A percentile compares a stretch with the other conserved stretches of the same genome.
These are phyloP conservation scores for Russula foetens DNA, from an alignment of 768 basidiomycete species.

Conservation along the genomic window DNA sequence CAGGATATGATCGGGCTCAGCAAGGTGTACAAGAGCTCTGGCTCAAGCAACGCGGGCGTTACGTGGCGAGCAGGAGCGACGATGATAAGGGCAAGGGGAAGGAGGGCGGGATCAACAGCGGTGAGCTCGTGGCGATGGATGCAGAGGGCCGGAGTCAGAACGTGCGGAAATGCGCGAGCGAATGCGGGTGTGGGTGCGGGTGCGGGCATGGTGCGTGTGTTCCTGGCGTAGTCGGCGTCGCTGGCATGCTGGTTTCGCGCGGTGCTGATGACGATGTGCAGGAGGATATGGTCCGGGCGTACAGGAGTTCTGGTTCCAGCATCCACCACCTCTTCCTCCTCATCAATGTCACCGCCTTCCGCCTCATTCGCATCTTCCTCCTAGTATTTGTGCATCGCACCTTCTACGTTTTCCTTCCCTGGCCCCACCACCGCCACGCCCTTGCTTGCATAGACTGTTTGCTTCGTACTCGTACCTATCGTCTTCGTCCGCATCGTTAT, in stretches of 20 bases:
- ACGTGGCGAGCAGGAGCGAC: too few species aligned
- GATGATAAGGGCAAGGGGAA: not conserved
- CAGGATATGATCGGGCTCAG: slow-evolving; percentile 6
- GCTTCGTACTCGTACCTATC: not conserved
- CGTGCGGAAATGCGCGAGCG: slow-evolving; percentile 2
- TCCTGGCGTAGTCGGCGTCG: not conserved
- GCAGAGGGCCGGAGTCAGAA: too few species aligned
- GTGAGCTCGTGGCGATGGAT: too few species aligned
- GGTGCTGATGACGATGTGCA: not conserved
- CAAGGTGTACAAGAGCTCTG: not conserved
- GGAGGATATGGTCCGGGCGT: not conserved
- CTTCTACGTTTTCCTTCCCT: not conserved
- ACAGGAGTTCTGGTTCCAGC: not conserved
- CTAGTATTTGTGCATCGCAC: not conserved
- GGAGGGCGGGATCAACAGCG: not conserved
- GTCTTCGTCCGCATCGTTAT: not conserved
- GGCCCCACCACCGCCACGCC: not conserved
- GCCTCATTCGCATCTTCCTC: not conserved
- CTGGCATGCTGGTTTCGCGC: not conserved
- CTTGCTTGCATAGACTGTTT: not conserved
- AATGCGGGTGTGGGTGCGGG: not conserved
- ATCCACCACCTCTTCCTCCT: not conserved
- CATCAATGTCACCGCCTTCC: not conserved
- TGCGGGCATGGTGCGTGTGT: too few species aligned
- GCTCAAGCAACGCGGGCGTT: not conserved